These are phyloP conservation scores for Pichia inconspicua DNA, from an alignment of 1,139 yeast species.

Conservation along the genomic window DNA sequence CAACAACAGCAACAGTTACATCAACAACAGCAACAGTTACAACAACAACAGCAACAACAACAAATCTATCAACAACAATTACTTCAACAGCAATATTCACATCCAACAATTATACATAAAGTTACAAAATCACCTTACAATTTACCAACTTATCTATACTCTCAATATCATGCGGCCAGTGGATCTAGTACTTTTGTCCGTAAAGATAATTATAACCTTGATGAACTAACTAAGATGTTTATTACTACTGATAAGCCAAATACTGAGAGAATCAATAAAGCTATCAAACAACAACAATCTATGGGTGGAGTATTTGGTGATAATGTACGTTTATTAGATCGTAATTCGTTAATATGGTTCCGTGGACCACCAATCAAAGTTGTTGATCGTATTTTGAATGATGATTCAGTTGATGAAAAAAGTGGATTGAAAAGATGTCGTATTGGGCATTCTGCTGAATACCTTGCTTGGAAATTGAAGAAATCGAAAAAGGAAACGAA, in stretches of 20 bases:
- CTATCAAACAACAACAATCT: conserved; percentile 14
- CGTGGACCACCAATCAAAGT: conserved; percentile 68
- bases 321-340: not conserved
- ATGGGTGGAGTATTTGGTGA: conserved; percentile 7
- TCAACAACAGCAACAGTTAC: conserved; percentile 1
- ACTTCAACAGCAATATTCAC: conserved; percentile 1
- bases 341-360: conserved; percentile 47
- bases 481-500: conserved; percentile 2
- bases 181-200: conserved; percentile 25
- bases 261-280: conserved; percentile 18
- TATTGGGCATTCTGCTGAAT: conserved; percentile 64
- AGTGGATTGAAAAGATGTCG: conserved; percentile 22
- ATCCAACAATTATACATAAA: conserved; percentile 4
- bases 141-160: conserved; percentile 22
- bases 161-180: conserved; percentile 26
- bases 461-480: conserved; percentile 56
- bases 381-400: conserved; percentile 39
- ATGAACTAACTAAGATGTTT: conserved; percentile 18
- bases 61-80: conserved; percentile 2
- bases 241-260: conserved; percentile 19
- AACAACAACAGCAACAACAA: conserved; percentile 1
- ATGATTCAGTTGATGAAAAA: conserved; percentile 6
- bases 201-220: conserved; percentile 18
- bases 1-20: conserved; percentile 2
- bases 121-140: conserved; percentile 25